phyloP scores from a whole-genome alignment of 2,329 filamentous ascomycete genomes.

The Talaromyces sp. region DNA sequence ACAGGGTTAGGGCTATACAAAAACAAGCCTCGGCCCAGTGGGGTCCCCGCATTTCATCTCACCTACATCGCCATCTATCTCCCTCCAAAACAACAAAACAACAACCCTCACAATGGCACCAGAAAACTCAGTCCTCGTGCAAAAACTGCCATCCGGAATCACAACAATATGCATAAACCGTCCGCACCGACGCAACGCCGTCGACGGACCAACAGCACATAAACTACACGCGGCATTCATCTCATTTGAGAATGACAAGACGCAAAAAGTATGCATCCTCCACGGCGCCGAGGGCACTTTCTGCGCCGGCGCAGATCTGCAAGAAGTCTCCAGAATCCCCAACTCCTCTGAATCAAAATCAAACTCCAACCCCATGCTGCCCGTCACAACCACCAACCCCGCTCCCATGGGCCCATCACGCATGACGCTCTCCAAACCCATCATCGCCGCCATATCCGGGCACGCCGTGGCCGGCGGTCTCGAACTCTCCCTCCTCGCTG shows the following conservation, averaged over 20 bases:
- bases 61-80: background rate
- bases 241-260: slow-evolving; percentile 45
- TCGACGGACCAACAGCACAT: slow-evolving; percentile 45
- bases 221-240: slow-evolving; percentile 46
- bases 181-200: slow-evolving; percentile 47
- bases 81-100: background rate
- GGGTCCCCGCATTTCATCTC: background rate
- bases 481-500: slow-evolving; percentile 49
- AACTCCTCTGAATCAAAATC: background rate
- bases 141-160: slow-evolving; percentile 36
- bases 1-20: too few species aligned
- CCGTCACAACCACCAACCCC: slow-evolving; percentile 32
- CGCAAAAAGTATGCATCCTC: slow-evolving; percentile 51
- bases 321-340: slow-evolving; percentile 32
- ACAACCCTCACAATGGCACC: background rate
- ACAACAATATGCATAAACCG: slow-evolving; percentile 54
- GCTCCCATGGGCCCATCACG: slow-evolving; percentile 52
- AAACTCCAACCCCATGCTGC: slow-evolving; percentile 19
- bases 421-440: slow-evolving; percentile 47
- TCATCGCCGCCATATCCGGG: slow-evolving; percentile 49
- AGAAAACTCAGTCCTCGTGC: slow-evolving; percentile 3
- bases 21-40: background rate
- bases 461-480: slow-evolving; percentile 52
- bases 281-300: slow-evolving; percentile 45
- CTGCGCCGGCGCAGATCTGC: slow-evolving; percentile 51